Conservation (phyloP, 2,329 filamentous ascomycete species). For the Colletotrichum liaoningense region DNA sequence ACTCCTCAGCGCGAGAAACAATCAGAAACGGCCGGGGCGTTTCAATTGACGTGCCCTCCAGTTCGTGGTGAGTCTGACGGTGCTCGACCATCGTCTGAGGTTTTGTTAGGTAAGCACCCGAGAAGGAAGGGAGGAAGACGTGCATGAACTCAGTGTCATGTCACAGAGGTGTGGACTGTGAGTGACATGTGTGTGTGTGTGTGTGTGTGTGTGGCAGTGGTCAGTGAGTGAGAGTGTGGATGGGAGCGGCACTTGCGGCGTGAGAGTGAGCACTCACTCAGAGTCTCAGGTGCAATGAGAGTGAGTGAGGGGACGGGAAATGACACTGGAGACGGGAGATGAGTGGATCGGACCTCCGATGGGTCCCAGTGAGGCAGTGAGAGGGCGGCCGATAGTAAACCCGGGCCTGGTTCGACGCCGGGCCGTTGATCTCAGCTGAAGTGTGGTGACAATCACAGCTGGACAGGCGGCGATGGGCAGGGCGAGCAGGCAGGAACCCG, state of each 20-base stretch:
- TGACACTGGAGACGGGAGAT: neutral
- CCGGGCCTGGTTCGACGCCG: slow-evolving; percentile 14
- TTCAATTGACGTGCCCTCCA: slow-evolving; percentile 9
- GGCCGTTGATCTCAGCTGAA: neutral
- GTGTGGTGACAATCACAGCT: neutral
- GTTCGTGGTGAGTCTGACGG: neutral
- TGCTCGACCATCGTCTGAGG: slow-evolving; percentile 17
- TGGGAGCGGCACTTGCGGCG: neutral
- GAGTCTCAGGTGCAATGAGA: no score
- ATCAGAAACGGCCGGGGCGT: slow-evolving; percentile 24
- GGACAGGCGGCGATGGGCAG: neutral
- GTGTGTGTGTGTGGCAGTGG: no score
- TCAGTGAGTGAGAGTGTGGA: neutral
- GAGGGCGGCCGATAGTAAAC: neutral
- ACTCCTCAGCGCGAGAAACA: neutral
- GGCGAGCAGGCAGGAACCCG: neutral
- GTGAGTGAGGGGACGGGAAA: neutral
- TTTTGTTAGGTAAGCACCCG: slow-evolving; percentile 7
- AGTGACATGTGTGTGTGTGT: neutral
- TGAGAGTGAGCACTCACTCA: neutral
- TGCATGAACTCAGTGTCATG: neutral
- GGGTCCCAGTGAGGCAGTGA: neutral
- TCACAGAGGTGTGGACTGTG: no score
- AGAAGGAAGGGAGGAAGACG: neutral
- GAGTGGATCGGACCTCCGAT: slow-evolving; percentile 12